Conservation (phyloP, 305 asterid genomes). For the Fraxinus platypoda region DNA sequence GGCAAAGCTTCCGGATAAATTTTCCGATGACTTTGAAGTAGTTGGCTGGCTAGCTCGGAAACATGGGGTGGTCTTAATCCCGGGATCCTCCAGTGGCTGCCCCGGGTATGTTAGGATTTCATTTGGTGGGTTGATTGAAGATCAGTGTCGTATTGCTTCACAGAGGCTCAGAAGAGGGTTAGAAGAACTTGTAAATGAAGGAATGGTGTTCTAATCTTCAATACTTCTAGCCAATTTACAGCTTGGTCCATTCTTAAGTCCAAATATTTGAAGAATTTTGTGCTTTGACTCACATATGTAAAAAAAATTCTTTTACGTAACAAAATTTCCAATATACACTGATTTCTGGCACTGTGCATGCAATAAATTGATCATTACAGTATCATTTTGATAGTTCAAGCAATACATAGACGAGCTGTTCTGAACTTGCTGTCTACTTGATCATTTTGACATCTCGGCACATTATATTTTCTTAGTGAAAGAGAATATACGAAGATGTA, state of each 20-base stretch:
- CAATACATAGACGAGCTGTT: neutral
- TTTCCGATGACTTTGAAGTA: constrained; percentile 59
- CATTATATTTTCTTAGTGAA: too few species aligned
- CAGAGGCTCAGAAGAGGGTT: constrained; percentile 76
- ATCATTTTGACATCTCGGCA: too few species aligned
- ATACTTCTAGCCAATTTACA: neutral
- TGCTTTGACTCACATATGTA: neutral
- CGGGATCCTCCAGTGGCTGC: constrained; percentile 78
- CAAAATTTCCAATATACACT: neutral
- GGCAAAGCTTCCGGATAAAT: constrained; percentile 78
- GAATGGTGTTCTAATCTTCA: constrained; percentile 54
- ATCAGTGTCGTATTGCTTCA: constrained; percentile 63
- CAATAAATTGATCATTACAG: neutral
- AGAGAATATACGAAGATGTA: too few species aligned
- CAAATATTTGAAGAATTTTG: neutral
- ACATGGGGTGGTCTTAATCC: constrained; percentile 70
- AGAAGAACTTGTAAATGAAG: constrained; percentile 67
- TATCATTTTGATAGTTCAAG: neutral
- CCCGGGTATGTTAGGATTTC: constrained; percentile 77
- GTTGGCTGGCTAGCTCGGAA: constrained; percentile 77
- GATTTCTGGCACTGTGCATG: neutral
- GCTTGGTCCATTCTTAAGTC: neutral
- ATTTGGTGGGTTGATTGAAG: constrained; percentile 74
- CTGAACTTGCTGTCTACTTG: too few species aligned
- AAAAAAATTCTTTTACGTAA: neutral